Conservation (phyloP, 176 grass and related monocot species). For the Rhynchospora breviuscula region DNA sequence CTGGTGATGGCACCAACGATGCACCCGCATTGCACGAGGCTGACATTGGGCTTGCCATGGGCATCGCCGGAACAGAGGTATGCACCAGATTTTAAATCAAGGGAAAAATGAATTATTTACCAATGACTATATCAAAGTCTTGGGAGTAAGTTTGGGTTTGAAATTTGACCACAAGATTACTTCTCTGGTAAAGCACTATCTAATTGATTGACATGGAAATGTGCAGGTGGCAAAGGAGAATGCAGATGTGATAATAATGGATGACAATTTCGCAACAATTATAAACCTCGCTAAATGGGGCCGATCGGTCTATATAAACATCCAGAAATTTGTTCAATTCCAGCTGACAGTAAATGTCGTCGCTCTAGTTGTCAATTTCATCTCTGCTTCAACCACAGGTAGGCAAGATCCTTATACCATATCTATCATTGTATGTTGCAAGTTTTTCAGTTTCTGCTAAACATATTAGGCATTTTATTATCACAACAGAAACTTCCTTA, state of each 20-base stretch:
- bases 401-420: not conserved
- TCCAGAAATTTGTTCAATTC: constrained; percentile 97
- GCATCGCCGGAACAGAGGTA: constrained; percentile 93
- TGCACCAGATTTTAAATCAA: not conserved
- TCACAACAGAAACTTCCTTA: not conserved
- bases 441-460: not conserved
- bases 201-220: not conserved
- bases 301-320: constrained; percentile 88
- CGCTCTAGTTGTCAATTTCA: constrained; percentile 81
- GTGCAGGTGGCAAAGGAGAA: constrained; percentile 98
- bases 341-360: constrained; percentile 92
- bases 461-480: not conserved
- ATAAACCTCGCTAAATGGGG: constrained; percentile 95
- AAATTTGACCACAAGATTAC: not conserved
- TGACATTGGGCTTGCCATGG: constrained; percentile 93
- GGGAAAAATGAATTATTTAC: not conserved
- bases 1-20: constrained; percentile 88
- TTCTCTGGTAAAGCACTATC: not conserved
- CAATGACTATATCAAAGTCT: not conserved
- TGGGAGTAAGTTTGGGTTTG: not conserved
- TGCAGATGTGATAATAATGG: constrained; percentile 89
- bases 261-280: constrained; percentile 86
- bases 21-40: constrained; percentile 92
- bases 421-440: not conserved
- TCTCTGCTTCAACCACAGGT: constrained; percentile 86